Percentiles rank a stretch among this genome's conserved stretches.
Conservation (phyloP, 768 basidiomycete species). For the Rickenella mellea region DNA sequence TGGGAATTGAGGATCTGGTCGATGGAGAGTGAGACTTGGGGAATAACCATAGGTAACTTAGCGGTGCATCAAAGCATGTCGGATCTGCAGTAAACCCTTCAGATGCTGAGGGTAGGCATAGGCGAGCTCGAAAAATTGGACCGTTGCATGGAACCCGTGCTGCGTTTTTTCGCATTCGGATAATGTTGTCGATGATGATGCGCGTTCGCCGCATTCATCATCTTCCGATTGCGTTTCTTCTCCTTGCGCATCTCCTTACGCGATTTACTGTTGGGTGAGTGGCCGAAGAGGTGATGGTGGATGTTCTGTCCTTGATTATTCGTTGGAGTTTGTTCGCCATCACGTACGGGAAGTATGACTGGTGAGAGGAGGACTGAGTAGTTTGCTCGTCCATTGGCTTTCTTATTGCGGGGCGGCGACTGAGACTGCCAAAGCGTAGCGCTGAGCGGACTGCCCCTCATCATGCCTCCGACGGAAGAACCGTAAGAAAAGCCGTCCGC, state of each 20-base stretch:
- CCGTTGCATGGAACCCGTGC: constrained; percentile 46
- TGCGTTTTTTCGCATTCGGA: constrained; percentile 55
- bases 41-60: too few relatives aligned
- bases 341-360: constrained; percentile 39
- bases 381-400: constrained; percentile 20
- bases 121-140: constrained; percentile 24
- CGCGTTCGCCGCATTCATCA: constrained; percentile 30
- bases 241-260: constrained; percentile 60
- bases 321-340: constrained; percentile 51
- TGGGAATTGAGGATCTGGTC: too few relatives aligned
- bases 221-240: constrained; percentile 59
- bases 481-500: constrained; percentile 13
- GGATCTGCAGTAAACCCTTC: too few relatives aligned
- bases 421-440: constrained; percentile 39
- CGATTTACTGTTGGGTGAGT: constrained; percentile 38
- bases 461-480: constrained; percentile 26
- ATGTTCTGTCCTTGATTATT: constrained; percentile 20
- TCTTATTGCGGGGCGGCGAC: constrained; percentile 13
- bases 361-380: constrained; percentile 38
- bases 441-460: constrained; percentile 48
- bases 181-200: constrained; percentile 50
- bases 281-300: constrained; percentile 21
- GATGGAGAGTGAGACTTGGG: too few relatives aligned
- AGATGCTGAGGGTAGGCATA: neutral
- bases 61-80: too few relatives aligned